Conservation (phyloP, 2,329 filamentous ascomycete species). For the Cordyceps javanica region DNA sequence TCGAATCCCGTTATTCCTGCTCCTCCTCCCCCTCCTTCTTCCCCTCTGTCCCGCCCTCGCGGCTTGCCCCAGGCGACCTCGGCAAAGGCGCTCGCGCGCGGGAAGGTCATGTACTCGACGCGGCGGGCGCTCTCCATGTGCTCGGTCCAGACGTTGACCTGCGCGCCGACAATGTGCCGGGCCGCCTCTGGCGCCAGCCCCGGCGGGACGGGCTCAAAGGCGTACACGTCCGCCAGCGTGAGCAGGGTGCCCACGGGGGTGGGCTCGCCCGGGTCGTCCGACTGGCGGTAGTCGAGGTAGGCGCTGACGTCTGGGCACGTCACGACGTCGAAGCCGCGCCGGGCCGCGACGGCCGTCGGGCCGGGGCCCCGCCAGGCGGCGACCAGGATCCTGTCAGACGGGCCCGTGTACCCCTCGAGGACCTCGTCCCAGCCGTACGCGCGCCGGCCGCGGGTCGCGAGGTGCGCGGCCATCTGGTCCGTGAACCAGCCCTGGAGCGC, state of each 20-base stretch:
- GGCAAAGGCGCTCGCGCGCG: constrained; percentile 14
- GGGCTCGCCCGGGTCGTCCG: constrained; percentile 15
- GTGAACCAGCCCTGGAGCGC: constrained; percentile 17
- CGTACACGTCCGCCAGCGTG: constrained; percentile 14
- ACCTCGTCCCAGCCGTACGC: constrained; percentile 18
- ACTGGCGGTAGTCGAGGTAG: constrained; percentile 18
- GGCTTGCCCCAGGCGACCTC: constrained; percentile 16
- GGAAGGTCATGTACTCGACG: constrained; percentile 16
- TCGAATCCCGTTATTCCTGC: too few species aligned
- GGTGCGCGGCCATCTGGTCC: constrained; percentile 14
- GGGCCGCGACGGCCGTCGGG: constrained; percentile 15
- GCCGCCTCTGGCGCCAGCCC: constrained; percentile 12
- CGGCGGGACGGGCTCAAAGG: constrained; percentile 13
- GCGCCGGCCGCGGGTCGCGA: constrained; percentile 13
- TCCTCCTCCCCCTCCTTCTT: background rate
- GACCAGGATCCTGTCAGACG: constrained; percentile 11
- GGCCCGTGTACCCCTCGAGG: constrained; percentile 13
- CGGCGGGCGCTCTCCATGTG: constrained; percentile 17
- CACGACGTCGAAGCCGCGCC: constrained; percentile 16
- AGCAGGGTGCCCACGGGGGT: constrained; percentile 15
- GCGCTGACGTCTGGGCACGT: constrained; percentile 15
- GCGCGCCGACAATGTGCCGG: constrained; percentile 14
- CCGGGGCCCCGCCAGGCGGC: constrained; percentile 16
- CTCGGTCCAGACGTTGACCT: constrained; percentile 18
- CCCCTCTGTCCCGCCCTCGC: background rate